These are phyloP conservation scores for Dictyostelium intermedium DNA, from an alignment of 78 protist species.

Conservation along the genomic window DNA sequence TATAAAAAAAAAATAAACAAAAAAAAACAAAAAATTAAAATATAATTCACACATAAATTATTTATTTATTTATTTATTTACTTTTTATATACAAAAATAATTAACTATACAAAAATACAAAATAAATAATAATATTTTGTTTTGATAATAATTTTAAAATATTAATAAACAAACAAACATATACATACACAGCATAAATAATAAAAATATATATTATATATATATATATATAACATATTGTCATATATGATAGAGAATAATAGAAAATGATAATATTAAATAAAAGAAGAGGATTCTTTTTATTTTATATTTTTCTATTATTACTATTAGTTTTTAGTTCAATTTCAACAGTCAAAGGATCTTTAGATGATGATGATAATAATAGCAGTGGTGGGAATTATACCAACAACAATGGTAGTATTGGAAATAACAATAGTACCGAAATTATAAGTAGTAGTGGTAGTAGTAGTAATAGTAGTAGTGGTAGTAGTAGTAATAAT, in stretches of 20 bases:
- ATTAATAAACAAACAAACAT: too few species aligned
- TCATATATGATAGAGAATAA: background rate
- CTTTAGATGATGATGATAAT: background rate
- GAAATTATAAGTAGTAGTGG: background rate
- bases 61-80: background rate
- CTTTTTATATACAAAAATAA: background rate
- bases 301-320: background rate
- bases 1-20: background rate
- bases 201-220: background rate
- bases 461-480: background rate
- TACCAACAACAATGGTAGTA: background rate
- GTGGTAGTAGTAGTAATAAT: background rate
- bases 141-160: background rate
- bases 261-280: background rate
- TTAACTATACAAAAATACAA: background rate
- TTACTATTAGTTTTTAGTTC: background rate
- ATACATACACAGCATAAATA: too few species aligned
- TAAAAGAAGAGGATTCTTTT: constrained; percentile 5
- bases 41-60: background rate
- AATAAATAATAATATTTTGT: background rate
- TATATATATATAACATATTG: too few species aligned
- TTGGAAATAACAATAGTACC: background rate
- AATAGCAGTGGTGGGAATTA: background rate
- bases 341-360: background rate
- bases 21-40: too few species aligned